Conservation (phyloP, 2,329 filamentous ascomycete genomes). For the Aciculosporium take region DNA sequence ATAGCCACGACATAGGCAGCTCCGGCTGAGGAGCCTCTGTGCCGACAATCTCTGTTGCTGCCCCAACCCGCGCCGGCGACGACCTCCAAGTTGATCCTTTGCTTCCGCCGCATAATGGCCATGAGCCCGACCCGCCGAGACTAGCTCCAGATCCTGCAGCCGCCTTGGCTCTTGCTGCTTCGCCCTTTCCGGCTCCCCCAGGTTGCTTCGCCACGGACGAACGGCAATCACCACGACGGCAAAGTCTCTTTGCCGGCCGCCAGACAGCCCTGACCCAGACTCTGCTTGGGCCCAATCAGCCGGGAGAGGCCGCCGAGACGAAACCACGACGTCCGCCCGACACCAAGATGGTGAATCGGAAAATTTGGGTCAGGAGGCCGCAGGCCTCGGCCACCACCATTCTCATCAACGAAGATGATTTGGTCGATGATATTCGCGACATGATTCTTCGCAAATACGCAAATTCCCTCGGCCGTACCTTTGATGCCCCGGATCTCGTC, state of each 20-base stretch:
- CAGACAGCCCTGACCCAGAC: constrained; percentile 20
- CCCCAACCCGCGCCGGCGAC: constrained; percentile 9
- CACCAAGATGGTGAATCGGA: constrained; percentile 50
- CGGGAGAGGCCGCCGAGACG: constrained; percentile 10
- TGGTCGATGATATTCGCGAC: constrained; percentile 90
- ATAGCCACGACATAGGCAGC: neutral
- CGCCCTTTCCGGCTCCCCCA: constrained; percentile 4
- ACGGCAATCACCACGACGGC: constrained; percentile 12
- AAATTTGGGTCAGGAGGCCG: constrained; percentile 89
- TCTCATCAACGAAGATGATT: constrained; percentile 69
- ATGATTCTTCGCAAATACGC: constrained; percentile 85
- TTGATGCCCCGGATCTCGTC: constrained; percentile 80
- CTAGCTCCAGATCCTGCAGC: constrained; percentile 13
- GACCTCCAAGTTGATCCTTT: constrained; percentile 8
- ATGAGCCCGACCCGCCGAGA: constrained; percentile 15
- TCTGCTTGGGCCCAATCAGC: constrained; percentile 14
- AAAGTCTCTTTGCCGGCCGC: constrained; percentile 24
- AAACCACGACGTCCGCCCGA: constrained; percentile 21
- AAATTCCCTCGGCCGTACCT: constrained; percentile 78
- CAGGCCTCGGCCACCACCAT: constrained; percentile 78
- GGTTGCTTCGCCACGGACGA: constrained; percentile 11
- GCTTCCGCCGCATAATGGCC: constrained; percentile 8
- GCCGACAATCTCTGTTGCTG: constrained; percentile 5
- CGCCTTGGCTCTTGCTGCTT: constrained; percentile 12
- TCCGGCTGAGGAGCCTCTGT: constrained; percentile 1